These are phyloP conservation scores for Debaryomyces udenii DNA, from an alignment of 1,139 yeast species.

Conservation along the genomic window DNA sequence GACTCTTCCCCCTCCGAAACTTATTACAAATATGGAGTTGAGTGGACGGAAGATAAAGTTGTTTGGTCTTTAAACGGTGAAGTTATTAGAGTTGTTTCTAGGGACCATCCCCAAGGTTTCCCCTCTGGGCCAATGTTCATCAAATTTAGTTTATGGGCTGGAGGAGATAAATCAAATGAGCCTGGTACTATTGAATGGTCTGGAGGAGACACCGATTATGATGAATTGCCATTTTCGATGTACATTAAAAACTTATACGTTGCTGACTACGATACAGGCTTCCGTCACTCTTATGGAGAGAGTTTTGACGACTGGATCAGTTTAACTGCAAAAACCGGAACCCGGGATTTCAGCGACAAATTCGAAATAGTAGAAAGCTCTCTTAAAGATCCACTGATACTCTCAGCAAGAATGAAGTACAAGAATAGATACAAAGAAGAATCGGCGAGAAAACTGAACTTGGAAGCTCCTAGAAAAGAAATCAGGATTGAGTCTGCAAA, in stretches of 20 bases:
- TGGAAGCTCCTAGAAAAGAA: no score
- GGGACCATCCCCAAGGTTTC: slow-evolving; percentile 30
- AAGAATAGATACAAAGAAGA: no score
- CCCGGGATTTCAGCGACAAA: slow-evolving; percentile 1
- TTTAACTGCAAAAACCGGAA: slow-evolving; percentile 17
- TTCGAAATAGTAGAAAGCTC: slow-evolving; percentile 7
- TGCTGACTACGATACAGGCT: slow-evolving; percentile 37
- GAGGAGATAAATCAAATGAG: slow-evolving; percentile 40
- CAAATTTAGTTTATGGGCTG: slow-evolving; percentile 47
- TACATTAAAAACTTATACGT: slow-evolving; percentile 31
- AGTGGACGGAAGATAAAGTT: slow-evolving; percentile 40
- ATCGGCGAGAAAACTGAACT: no score
- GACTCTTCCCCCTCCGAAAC: slow-evolving; percentile 23
- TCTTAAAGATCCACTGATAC: not conserved
- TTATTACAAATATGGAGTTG: slow-evolving; percentile 36
- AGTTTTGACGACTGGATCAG: slow-evolving; percentile 19
- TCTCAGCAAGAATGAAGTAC: not conserved
- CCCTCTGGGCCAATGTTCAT: slow-evolving; percentile 45
- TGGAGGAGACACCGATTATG: slow-evolving; percentile 42
- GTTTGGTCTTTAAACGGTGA: slow-evolving; percentile 37
- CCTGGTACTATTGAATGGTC: slow-evolving; percentile 47
- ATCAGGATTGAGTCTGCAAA: no score
- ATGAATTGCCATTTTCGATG: slow-evolving; percentile 41
- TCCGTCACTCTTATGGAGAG: slow-evolving; percentile 33
- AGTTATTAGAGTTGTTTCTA: slow-evolving; percentile 27